Base-by-base conservation (phyloP, 805 yeast species). In the Priceomyces fermenticarens region DNA sequence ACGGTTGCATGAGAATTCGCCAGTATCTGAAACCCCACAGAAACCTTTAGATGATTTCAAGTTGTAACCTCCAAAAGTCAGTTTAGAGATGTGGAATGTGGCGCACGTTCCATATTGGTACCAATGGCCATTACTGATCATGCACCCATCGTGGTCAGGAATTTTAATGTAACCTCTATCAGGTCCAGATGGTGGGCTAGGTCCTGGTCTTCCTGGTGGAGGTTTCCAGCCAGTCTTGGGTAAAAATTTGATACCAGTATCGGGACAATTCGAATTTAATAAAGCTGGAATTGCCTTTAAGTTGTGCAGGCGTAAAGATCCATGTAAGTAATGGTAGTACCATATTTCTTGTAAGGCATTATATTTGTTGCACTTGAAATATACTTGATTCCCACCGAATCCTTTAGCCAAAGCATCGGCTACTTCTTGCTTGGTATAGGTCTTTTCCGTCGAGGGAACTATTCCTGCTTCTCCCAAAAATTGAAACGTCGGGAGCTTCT, bases 51-150 rank as follows among this genome's bases (percentile, higher is more conserved):
- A 78, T 1, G 93, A 76, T 44, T 72, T 72, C 34, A 90, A 55
- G 42, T 80, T 75, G 52, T 78, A 76, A n/a, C 93, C 93, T 3
- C 93, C 93, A 60, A 79, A 80, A 27, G 76, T 75, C 26, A 84
- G 78, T 40, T 80, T 73, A 11, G 44, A 39, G 17, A 85, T 52
- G 17, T 72, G 72, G 63, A 73, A 90, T 4, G 84, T 80, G 3
- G 97, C 98, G 62, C 97, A 91, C 0, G 93, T 79, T 1, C 97
- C 97, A 12, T 73, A 70, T 3, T 75, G 57, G 63, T 83, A 87
- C 93, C 95, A 90, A 49, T 80, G 76, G 3, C 99, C 99, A 54
- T 79, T 85, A 45, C 85, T 78, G 54, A 90, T 91, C 43, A 91
- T 65, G 62, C 96, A 88, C 8, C 96, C 96, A 3, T 61, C 47